Evolutionary conservation across 495 filamentous ascomycete genomes (phyloP), one percentile per base, ranked within the genome.

Genomic region (Hypoxylon lienhwacheense): DNA sequence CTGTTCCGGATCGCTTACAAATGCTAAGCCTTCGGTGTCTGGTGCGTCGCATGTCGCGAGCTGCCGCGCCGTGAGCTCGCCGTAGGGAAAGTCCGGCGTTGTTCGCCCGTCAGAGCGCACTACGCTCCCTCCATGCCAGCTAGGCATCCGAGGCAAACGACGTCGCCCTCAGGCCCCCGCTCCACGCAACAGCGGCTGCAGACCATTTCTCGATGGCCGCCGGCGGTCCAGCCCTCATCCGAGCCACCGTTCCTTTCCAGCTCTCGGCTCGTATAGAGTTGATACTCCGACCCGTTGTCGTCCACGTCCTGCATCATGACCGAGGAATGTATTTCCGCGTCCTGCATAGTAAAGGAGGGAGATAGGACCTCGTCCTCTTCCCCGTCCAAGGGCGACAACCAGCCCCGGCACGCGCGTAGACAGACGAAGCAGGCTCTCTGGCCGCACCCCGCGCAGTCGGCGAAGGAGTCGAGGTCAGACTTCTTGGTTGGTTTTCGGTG

Each of bases 101-200:
- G 34, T 29, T 21, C n/a, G 19, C 7, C 19, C 22, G 17, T 35
- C 5, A 46, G 26, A 49, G 10, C 39, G 17, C 7, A 46, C 54
- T 65, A 67, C 7, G 54, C 45, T n/a, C 70, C 70, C 41, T 73
- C 70, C 46, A 76, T 64, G 16, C 67, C 67, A 15, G 66, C 69
- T 5, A 76, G 46, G 51, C 75, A 78, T 1, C 74, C 75, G 10
- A 77, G 53, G 31, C 75, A 78, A 0, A 75, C 69, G 14, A 76
- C 70, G 29, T 78, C 75, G 28, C 75, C 75, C 14, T 76, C 69
- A n/a, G 34, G 20, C 0, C 74, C 73, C 17, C 59, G 61, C 42
- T 78, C 75, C 4, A 77, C 68, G 37, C 75, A 77, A 55, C 75
- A 78, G 2, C 66, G 64, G 26, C 75, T 76, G 55, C 75, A 78